These are phyloP conservation scores for Coleophoma crateriformis DNA, from an alignment of 2,329 filamentous ascomycete species.

Conservation along the genomic window DNA sequence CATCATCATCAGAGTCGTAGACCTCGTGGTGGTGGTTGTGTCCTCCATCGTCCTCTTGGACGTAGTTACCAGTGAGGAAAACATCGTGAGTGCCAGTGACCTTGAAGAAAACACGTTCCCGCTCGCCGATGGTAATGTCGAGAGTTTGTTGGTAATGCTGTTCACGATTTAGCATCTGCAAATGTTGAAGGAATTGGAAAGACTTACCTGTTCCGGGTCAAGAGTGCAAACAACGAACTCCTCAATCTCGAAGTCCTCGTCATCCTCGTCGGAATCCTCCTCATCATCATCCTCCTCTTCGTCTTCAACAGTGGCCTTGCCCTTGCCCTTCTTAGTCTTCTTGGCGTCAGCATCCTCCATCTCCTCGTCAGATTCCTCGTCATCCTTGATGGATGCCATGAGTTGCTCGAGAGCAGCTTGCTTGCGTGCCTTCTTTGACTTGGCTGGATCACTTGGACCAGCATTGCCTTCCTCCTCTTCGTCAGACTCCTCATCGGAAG, in stretches of 20 bases:
- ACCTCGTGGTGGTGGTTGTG: slow-evolving; percentile 51
- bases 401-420: slow-evolving; percentile 74
- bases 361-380: slow-evolving; percentile 57
- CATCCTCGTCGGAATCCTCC: slow-evolving; percentile 55
- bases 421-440: slow-evolving; percentile 81
- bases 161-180: slow-evolving; percentile 21
- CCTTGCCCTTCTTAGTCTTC: slow-evolving; percentile 65
- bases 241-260: slow-evolving; percentile 65
- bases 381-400: slow-evolving; percentile 58
- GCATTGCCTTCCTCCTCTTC: slow-evolving; percentile 69
- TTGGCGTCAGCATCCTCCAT: slow-evolving; percentile 67
- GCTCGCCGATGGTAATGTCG: slow-evolving; percentile 84
- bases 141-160: slow-evolving; percentile 94
- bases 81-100: slow-evolving; percentile 86
- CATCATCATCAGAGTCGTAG: slow-evolving; percentile 53
- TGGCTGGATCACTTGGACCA: slow-evolving; percentile 84
- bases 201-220: slow-evolving; percentile 79
- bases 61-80: slow-evolving; percentile 93
- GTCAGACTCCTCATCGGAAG: slow-evolving; percentile 48
- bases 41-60: slow-evolving; percentile 61
- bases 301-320: slow-evolving; percentile 52
- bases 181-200: slow-evolving; percentile 2
- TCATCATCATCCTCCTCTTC: slow-evolving; percentile 46
- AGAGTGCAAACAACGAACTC: slow-evolving; percentile 95
- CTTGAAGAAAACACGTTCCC: slow-evolving; percentile 88